These are phyloP conservation scores for Clarireedia sp. DNA, from an alignment of 2,329 filamentous ascomycete species.

Conservation along the genomic window DNA sequence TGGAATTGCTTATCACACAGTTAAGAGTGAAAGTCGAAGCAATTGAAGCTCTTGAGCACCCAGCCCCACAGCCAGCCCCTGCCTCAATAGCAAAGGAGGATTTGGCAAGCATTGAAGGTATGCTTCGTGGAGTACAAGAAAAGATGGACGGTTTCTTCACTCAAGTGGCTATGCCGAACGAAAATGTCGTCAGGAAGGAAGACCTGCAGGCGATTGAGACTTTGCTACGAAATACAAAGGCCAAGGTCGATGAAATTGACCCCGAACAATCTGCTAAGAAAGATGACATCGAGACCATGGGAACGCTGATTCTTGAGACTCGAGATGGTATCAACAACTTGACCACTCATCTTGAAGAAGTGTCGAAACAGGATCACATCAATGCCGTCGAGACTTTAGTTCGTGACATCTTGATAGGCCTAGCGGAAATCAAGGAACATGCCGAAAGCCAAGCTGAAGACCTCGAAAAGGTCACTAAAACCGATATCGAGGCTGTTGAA, in stretches of 20 bases:
- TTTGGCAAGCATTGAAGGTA: slow-evolving; percentile 46
- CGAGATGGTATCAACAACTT: slow-evolving; percentile 65
- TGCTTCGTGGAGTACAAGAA: slow-evolving; percentile 47
- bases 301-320: slow-evolving; percentile 60
- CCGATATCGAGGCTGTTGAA: slow-evolving; percentile 74
- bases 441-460: slow-evolving; percentile 35
- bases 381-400: slow-evolving; percentile 68
- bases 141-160: slow-evolving; percentile 45
- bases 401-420: slow-evolving; percentile 63
- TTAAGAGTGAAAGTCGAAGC: slow-evolving; percentile 78
- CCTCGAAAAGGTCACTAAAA: slow-evolving; percentile 63
- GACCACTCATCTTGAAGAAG: slow-evolving; percentile 56
- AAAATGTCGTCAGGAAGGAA: slow-evolving; percentile 60
- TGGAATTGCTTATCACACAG: slow-evolving; percentile 76
- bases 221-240: slow-evolving; percentile 81
- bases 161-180: slow-evolving; percentile 29
- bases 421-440: slow-evolving; percentile 62
- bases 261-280: slow-evolving; percentile 62
- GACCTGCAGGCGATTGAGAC: slow-evolving; percentile 89
- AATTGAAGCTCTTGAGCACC: slow-evolving; percentile 50
- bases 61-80: slow-evolving; percentile 33
- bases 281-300: slow-evolving; percentile 48
- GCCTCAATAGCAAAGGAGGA: slow-evolving; percentile 45
- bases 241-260: slow-evolving; percentile 76
- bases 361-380: slow-evolving; percentile 73